These are phyloP conservation scores for Cyclotella distinguenda DNA, from an alignment of 108 stramenopile genomes.

Conservation along the genomic window DNA sequence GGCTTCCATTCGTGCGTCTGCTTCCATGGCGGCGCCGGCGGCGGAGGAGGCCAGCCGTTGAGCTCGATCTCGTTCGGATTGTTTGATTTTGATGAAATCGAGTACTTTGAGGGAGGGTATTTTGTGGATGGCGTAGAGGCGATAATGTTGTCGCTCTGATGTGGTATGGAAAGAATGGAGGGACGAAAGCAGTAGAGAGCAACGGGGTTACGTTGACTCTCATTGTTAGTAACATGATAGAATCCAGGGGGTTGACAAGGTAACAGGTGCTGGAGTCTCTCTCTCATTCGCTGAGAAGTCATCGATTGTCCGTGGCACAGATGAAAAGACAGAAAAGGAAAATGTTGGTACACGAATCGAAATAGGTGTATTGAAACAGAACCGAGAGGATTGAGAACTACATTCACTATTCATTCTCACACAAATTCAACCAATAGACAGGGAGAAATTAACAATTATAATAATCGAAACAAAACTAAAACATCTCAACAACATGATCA, in stretches of 20 bases:
- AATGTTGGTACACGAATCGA: conserved; percentile 26
- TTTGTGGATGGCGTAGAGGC: conserved; percentile 64
- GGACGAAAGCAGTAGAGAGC: background rate
- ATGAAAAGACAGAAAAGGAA: background rate
- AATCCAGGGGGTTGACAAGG: background rate
- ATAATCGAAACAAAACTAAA: background rate
- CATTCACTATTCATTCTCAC: background rate
- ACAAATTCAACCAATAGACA: background rate
- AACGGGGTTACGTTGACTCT: conserved; percentile 30
- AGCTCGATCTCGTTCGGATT: conserved; percentile 75
- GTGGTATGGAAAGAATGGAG: background rate
- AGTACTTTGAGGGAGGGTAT: conserved; percentile 75
- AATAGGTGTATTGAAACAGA: conserved; percentile 7
- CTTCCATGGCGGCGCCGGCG: conserved; percentile 82
- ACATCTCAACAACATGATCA: conserved; percentile 5
- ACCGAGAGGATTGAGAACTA: no score
- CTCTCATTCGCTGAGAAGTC: conserved; percentile 35
- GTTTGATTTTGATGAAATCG: conserved; percentile 69
- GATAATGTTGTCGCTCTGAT: conserved; percentile 82
- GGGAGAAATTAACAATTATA: background rate
- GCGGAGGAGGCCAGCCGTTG: conserved; percentile 72
- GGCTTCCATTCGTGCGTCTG: conserved; percentile 71
- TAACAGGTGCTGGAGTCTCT: conserved; percentile 7
- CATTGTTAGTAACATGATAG: conserved; percentile 29
- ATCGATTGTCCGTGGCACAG: conserved; percentile 27